Evolutionary conservation across 768 basidiomycete genomes (phyloP), one percentile per base, ranked within the genome.

Genomic region (Leccinum broughii): DNA sequence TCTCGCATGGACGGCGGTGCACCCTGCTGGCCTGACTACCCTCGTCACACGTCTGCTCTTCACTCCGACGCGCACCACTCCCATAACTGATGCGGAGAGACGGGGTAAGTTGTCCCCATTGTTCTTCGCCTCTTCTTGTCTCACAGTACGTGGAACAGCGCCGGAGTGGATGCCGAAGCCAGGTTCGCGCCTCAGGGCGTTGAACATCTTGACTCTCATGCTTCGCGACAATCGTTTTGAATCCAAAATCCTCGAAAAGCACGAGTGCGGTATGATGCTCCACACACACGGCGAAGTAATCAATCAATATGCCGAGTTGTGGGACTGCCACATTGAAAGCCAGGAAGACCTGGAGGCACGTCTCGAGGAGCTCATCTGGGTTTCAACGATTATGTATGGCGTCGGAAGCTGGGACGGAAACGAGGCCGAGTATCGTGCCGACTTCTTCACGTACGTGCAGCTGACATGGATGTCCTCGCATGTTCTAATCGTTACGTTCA

Each of bases 341-440:
- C 66, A 77, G 59, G 62, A 77, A 30, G 76, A 79, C 56, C 66
- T 86, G 3, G 76, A 78, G 26, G 69, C 73, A 35, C 87, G 85
- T 67, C 72, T 88, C 11, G 85, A 86, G 66, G 88, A 92, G 67
- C 70, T 92, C 11, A 70, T 75, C 7, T 91, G 86, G 83, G 76
- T 78, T 52, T 78, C 77, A 54, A 75, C 74, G 0, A 66, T 88
- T 20, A 77, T 88, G 56, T 91, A 86, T 64, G 86, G 81, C 0
- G 76, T 87, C 24, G 80, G 80, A 37, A 87, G 39, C 39, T 41
- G 39, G 39, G 73, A 76, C 5, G 69, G 70, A 39, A 61, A 60
- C 35, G 64, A 63, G 24, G 63, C 37, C 6, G 64, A 70, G 55
- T 88, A 87, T 74, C 80, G 81, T 51, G 85, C 85, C 1, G 86